Evolutionary conservation across 768 basidiomycete species (phyloP).

Genomic region (Dioszegia crocea): DNA sequence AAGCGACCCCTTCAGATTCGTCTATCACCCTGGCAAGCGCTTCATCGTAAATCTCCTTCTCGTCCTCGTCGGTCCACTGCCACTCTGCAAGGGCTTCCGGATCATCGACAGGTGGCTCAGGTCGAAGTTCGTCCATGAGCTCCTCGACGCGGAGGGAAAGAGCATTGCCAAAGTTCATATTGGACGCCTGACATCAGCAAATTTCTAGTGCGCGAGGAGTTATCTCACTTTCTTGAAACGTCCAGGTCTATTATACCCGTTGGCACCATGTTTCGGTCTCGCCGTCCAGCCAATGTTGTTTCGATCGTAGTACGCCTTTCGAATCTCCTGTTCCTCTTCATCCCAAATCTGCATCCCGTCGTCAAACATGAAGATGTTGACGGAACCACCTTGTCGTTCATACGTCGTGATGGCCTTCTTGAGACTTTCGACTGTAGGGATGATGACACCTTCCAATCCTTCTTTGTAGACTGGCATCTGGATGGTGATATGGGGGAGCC

Average conservation of each 20-base stretch:
- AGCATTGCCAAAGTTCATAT: constrained; percentile 78
- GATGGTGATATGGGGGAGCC: constrained; percentile 50
- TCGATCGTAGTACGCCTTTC: constrained; percentile 67
- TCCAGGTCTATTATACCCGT: constrained; percentile 74
- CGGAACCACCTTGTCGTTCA: constrained; percentile 78
- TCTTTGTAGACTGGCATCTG: constrained; percentile 83
- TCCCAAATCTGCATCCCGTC: constrained; percentile 71
- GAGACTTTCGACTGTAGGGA: constrained; percentile 60
- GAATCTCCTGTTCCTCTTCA: constrained; percentile 62
- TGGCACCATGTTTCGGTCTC: constrained; percentile 66
- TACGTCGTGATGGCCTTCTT: constrained; percentile 83
- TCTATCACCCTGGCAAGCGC: constrained; percentile 72
- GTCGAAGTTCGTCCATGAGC: constrained; percentile 54
- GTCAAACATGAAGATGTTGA: constrained; percentile 64
- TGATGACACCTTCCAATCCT: constrained; percentile 56
- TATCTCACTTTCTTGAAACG: constrained; percentile 81
- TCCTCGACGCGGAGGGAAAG: constrained; percentile 64
- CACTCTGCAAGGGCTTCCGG: constrained; percentile 4
- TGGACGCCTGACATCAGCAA: constrained; percentile 57
- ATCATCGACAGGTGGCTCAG: constrained; percentile 52
- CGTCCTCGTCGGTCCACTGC: constrained; percentile 63
- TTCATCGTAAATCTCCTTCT: constrained; percentile 62
- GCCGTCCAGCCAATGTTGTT: constrained; percentile 78
- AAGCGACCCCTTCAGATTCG: constrained; percentile 62
- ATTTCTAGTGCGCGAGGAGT: too few species aligned